A percentile compares a stretch with the other conserved stretches of the same genome.
These are phyloP conservation scores for Diospyros lotus DNA, from an alignment of 148 eudicot species.

Conservation along the genomic window DNA sequence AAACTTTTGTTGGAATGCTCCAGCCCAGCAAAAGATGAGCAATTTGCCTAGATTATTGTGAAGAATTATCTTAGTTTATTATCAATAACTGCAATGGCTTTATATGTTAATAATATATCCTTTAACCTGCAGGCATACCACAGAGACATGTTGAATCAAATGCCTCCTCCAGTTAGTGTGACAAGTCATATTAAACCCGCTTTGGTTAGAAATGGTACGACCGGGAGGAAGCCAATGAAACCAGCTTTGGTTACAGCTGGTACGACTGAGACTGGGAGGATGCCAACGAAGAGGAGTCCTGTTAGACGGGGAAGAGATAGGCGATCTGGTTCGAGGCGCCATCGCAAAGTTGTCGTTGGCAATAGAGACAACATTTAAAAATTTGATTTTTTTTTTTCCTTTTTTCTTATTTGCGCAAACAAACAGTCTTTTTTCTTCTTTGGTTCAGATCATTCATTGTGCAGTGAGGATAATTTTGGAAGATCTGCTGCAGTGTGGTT, in stretches of 20 bases:
- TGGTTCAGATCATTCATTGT: constrained; percentile 4
- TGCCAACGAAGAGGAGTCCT: constrained; percentile 35
- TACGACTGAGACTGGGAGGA: constrained; percentile 9
- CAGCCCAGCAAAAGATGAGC: neutral
- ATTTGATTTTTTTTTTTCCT: constrained; percentile 18
- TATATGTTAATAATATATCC: constrained; percentile 9
- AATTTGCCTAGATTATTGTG: neutral
- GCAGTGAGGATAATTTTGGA: constrained; percentile 17
- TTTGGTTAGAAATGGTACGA: too few relatives aligned
- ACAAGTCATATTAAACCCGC: constrained; percentile 19
- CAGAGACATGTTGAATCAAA: constrained; percentile 61
- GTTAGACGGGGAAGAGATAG: constrained; percentile 45
- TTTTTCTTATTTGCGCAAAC: constrained; percentile 1
- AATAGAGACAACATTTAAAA: constrained; percentile 27
- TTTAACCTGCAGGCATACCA: constrained; percentile 65
- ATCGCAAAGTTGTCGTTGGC: constrained; percentile 51
- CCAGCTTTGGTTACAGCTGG: constrained; percentile 21
- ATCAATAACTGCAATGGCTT: neutral
- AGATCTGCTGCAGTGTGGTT: constrained; percentile 5
- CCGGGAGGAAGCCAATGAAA: too few relatives aligned
- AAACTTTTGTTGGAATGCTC: neutral
- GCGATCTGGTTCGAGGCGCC: constrained; percentile 56
- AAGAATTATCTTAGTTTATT: neutral
- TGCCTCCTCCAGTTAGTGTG: constrained; percentile 35
- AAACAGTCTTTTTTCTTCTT: constrained; percentile 17